Percentiles rank a stretch among this genome's conserved stretches.
Evolutionary conservation across 2,329 filamentous ascomycete genomes (phyloP).

Genomic region (Colletotrichum sp.): DNA sequence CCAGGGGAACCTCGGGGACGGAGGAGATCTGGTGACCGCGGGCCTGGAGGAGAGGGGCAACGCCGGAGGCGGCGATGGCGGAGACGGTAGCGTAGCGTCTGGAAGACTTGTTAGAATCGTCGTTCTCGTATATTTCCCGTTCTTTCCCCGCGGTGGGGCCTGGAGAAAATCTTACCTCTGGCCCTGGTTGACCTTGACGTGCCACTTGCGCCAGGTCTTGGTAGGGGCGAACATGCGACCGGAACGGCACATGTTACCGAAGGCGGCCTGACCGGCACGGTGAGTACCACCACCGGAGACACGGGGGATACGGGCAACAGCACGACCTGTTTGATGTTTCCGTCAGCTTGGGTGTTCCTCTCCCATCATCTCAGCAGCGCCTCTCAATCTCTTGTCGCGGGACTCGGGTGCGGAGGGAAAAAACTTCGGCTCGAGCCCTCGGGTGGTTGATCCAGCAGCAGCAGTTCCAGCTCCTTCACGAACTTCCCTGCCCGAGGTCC

Average conservation of each 20-base stretch:
- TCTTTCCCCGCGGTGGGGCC: neutral
- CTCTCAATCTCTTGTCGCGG: neutral
- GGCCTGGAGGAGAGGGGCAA: conserved; percentile 92
- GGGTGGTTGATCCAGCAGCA: neutral
- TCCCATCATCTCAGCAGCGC: neutral
- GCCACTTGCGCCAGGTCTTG: conserved; percentile 99
- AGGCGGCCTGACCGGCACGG: conserved; percentile 99
- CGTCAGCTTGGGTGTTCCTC: conserved; percentile 12
- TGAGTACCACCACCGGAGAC: conserved; percentile 99
- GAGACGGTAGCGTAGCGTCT: conserved; percentile 98
- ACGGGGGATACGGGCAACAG: conserved; percentile 99
- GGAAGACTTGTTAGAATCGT: conserved; percentile 17
- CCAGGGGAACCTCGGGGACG: conserved; percentile 96
- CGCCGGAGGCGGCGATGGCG: conserved; percentile 94
- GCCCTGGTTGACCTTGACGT: conserved; percentile 99
- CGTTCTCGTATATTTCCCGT: neutral
- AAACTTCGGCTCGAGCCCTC: neutral
- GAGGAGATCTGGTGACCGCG: conserved; percentile 94
- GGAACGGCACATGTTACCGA: conserved; percentile 99
- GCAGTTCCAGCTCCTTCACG: neutral
- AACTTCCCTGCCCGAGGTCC: conserved; percentile 8
- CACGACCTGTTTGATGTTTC: conserved; percentile 71
- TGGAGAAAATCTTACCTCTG: conserved; percentile 75
- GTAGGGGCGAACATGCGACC: conserved; percentile 99
- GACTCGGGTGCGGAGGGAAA: neutral